Evolutionary conservation across 768 basidiomycete genomes (phyloP), one percentile per base, ranked within the genome.

Genomic region (Mycena rosella): DNA sequence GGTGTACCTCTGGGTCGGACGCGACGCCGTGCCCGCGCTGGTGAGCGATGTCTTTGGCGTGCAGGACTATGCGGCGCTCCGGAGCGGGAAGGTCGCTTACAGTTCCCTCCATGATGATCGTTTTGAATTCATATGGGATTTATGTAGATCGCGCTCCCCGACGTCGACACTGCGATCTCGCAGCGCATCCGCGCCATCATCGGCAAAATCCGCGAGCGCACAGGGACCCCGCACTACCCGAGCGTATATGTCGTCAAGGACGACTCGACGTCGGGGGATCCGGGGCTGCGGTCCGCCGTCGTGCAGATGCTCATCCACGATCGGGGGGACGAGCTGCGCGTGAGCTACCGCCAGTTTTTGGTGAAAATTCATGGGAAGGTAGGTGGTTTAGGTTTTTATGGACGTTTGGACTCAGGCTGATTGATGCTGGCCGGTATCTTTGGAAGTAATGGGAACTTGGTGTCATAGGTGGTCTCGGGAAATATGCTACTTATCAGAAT

Each of bases 1-100:
- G 65, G 84, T 88, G 65, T 87, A 86, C 79, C 75, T 87, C 11
- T 87, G 84, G 84, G 80, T 88, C 51, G 86, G 85, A 15, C 78
- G 84, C 26, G 84, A 85, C 53, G 86, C 87, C 24, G 85, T 88
- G 2, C 86, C 86, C 17, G 81, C 83, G 62, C 79, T 88, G 24
- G 74, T 87, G 48, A 74, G 80, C 74, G 87, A 88, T 72, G 86
- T 86, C 13, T 88, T 88, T 65, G 84, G 83, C 54, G 71, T 84
- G 6, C 74, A 77, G 2, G 75, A 76, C 14, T 86, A 86, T 68
- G 77, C 75, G 15, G 81, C 83, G 47, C 74, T 88, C 17, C 78
- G 77, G 20, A 81, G 80, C 26, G 86, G 86, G 30, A 87, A 86
- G 80, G 82, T 84, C 24, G 79, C 63, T 34, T 14, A 2, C 20